phyloP scores from a whole-genome alignment of 768 basidiomycete genomes.

The Tricholomella constricta region DNA sequence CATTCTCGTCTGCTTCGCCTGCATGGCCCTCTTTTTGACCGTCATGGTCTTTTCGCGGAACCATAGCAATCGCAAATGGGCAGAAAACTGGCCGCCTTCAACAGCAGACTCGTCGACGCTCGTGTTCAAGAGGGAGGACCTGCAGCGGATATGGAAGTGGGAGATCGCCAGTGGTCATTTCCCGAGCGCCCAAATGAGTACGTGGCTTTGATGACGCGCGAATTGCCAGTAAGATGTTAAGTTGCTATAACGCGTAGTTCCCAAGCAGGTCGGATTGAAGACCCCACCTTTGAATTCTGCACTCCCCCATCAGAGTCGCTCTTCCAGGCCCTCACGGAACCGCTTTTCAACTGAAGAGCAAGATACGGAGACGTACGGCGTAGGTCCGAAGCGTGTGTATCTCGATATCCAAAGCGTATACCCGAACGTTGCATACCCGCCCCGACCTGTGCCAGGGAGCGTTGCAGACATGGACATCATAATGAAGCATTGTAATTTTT shows the following conservation, averaged over 20 bases:
- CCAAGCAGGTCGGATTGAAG: conserved; percentile 59
- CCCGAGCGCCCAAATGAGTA: conserved; percentile 72
- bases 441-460: conserved; percentile 78
- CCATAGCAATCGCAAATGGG: conserved; percentile 44
- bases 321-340: conserved; percentile 51
- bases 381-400: conserved; percentile 77
- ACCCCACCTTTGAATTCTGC: conserved; percentile 66
- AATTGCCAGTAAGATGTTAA: neutral
- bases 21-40: conserved; percentile 52
- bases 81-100: conserved; percentile 37
- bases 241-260: conserved; percentile 51
- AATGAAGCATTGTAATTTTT: conserved; percentile 86
- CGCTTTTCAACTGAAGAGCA: conserved; percentile 43
- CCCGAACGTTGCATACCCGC: conserved; percentile 75
- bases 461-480: conserved; percentile 89
- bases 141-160: conserved; percentile 92
- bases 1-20: conserved; percentile 52
- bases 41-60: conserved; percentile 46
- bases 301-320: conserved; percentile 51
- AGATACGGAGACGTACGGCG: conserved; percentile 57
- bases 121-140: conserved; percentile 67
- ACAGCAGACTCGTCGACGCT: conserved; percentile 62
- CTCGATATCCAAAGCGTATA: conserved; percentile 62
- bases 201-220: conserved; percentile 27
- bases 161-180: conserved; percentile 90